Evolutionary conservation across 768 basidiomycete genomes (phyloP), one percentile per base, ranked within the genome.

Genomic region (Kwoniella europaea): DNA sequence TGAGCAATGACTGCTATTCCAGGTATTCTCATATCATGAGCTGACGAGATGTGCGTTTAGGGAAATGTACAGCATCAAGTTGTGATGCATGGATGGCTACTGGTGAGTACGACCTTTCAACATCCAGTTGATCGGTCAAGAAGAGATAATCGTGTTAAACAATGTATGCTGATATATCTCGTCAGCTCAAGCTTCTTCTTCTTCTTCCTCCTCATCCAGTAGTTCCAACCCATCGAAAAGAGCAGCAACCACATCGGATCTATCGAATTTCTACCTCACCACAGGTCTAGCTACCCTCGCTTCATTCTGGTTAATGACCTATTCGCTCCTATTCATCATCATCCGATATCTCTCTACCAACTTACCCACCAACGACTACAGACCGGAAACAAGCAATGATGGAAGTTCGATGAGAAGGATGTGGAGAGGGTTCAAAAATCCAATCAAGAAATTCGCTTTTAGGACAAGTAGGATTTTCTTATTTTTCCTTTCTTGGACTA

Each of bases 241-340:
- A 35, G 57, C 12, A 35, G 57, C 15, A 58, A 15, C 59, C 2
- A 43, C 59, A 20, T 22, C 54, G 10, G 58, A 67, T 53, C 62
- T 72, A 43, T n/a, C 66, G 0, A 35, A 57, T 20, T 63, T 72
- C 65, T 72, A 57, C 66, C 57, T 72, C 4, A 52, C 53, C 44
- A 66, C 71, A 22, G 71, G 71, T 50, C 22, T 72, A 56, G 71
- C 66, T 27, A n/a, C 66, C 15, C 22, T 72, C 12, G 57, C 71
- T 6, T 24, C 57, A 13, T 72, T 72, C 66, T 72, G 66, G 60
- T 46, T 72, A 18, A 63, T 72, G 56, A 57, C 63, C n/a, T 72
- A 67, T 24, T 53, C 54, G 3, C 16, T 58, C 22, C 9, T 72
- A 20, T 65, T 72, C 46, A 44, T 61, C 15, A 20, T 71, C n/a